phyloP scores from a whole-genome alignment of 2,329 filamentous ascomycete genomes.

The Monosporascus sp. region DNA sequence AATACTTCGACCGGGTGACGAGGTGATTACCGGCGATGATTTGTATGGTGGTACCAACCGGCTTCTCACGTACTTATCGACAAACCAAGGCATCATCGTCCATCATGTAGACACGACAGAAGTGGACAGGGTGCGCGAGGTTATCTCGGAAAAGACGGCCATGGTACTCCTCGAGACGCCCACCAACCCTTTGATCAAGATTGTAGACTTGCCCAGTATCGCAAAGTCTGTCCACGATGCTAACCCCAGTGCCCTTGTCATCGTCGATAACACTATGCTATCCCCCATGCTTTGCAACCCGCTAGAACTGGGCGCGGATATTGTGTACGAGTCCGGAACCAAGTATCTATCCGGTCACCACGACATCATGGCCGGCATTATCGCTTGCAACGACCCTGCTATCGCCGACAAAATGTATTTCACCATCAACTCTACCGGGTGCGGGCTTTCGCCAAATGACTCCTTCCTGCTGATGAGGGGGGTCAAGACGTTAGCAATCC shows the following conservation, averaged over 20 bases:
- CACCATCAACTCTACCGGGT: conserved; percentile 94
- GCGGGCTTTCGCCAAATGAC: conserved; percentile 90
- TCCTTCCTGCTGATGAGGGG: conserved; percentile 93
- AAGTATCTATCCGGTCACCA: conserved; percentile 98
- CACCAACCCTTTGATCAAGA: conserved; percentile 97
- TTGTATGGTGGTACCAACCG: conserved; percentile 94
- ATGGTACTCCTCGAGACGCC: conserved; percentile 97
- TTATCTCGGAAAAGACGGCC: conserved; percentile 73
- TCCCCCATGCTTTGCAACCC: conserved; percentile 92
- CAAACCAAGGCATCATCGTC: conserved; percentile 85
- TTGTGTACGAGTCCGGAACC: conserved; percentile 95
- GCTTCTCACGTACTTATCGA: conserved; percentile 83
- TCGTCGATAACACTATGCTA: conserved; percentile 98
- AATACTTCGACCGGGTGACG: conserved; percentile 83
- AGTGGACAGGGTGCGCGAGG: conserved; percentile 61
- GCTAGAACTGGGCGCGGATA: conserved; percentile 87
- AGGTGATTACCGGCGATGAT: conserved; percentile 95
- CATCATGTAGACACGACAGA: conserved; percentile 94
- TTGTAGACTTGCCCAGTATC: conserved; percentile 84
- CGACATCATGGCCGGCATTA: conserved; percentile 97
- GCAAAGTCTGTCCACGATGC: conserved; percentile 68
- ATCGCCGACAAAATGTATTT: conserved; percentile 91
- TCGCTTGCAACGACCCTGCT: conserved; percentile 77
- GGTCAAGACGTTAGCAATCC: conserved; percentile 92
- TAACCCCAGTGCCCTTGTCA: conserved; percentile 74